phyloP scores from a whole-genome alignment of 2,329 filamentous ascomycete genomes.

The Emergomyces orientalis region DNA sequence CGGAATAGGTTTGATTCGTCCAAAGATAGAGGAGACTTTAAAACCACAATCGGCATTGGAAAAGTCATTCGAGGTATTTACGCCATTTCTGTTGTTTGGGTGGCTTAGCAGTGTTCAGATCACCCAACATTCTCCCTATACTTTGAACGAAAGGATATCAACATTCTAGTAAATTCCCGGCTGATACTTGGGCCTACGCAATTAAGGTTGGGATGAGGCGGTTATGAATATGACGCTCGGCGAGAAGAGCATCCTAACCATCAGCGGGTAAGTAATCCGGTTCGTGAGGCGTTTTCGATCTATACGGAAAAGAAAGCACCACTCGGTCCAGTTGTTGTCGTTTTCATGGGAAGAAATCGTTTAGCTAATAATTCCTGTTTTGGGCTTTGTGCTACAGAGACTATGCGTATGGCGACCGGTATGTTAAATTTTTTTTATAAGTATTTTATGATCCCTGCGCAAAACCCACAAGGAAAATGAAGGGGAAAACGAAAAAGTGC shows the following conservation, averaged over 20 bases:
- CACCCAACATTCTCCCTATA: too few relatives aligned
- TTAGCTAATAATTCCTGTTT: not conserved
- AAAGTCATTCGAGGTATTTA: slow-evolving; percentile 72
- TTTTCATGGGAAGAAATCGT: not conserved
- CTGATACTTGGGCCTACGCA: slow-evolving; percentile 16
- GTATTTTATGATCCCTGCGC: not conserved
- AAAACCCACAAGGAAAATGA: not conserved
- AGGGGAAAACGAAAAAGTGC: not conserved
- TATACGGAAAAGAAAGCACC: not conserved
- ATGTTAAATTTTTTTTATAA: slow-evolving; percentile 18
- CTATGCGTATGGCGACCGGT: slow-evolving; percentile 35
- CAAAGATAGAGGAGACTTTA: slow-evolving; percentile 60
- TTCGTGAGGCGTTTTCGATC: not conserved
- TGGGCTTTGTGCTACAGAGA: slow-evolving; percentile 20
- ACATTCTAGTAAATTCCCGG: not conserved
- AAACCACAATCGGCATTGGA: slow-evolving; percentile 68
- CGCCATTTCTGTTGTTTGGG: not conserved
- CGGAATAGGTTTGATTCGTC: slow-evolving; percentile 76
- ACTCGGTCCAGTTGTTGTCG: not conserved
- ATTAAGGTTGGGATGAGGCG: slow-evolving; percentile 71
- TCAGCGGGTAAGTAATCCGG: slow-evolving; percentile 54
- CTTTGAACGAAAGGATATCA: not conserved
- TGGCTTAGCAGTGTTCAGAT: not conserved
- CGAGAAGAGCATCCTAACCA: slow-evolving; percentile 79
- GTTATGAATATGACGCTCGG: slow-evolving; percentile 79